A percentile compares a stretch with the other conserved stretches of the same genome.
These are phyloP conservation scores for Sutorius eximius DNA, from an alignment of 1,284 basidiomycete genomes.

Conservation along the genomic window DNA sequence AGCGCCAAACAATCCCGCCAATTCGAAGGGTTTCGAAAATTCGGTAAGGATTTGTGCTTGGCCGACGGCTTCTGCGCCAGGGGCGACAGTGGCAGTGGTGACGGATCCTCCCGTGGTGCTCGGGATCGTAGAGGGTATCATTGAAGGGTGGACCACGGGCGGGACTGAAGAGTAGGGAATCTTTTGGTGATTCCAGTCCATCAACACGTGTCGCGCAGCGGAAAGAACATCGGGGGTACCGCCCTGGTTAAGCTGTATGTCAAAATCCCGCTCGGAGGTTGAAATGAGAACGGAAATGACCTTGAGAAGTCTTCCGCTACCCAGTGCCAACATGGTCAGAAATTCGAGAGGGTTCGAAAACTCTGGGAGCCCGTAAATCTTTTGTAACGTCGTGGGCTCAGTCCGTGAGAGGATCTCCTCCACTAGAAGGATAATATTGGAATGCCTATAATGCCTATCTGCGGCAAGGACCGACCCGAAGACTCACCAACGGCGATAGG, in stretches of 20 bases:
- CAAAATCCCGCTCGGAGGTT: not conserved
- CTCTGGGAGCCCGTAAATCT: conserved; percentile 80
- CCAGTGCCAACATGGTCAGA: conserved; percentile 87
- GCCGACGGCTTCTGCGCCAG: conserved; percentile 72
- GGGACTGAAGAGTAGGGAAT: conserved; percentile 88
- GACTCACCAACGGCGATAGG: conserved; percentile 81
- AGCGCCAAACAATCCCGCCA: conserved; percentile 72
- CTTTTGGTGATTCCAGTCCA: conserved; percentile 96
- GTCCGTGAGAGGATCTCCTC: conserved; percentile 83
- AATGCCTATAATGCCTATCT: no score
- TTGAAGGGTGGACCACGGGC: conserved; percentile 75
- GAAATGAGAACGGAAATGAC: conserved; percentile 33
- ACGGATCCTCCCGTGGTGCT: conserved; percentile 21
- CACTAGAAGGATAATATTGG: conserved; percentile 45
- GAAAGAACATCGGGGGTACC: conserved; percentile 89
- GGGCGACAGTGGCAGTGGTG: conserved; percentile 42
- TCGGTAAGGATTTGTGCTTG: conserved; percentile 67
- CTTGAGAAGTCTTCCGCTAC: conserved; percentile 83
- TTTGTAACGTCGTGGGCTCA: conserved; percentile 65
- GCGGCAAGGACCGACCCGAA: not conserved
- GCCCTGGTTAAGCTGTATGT: conserved; percentile 50
- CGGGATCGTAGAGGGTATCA: conserved; percentile 57
- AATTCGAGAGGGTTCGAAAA: conserved; percentile 80
- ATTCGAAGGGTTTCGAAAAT: conserved; percentile 70
- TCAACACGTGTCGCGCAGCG: conserved; percentile 82